A percentile compares a stretch with the other conserved stretches of the same genome.
phyloP scores from a whole-genome alignment of 208 protist species.

The Lotmaria passim region DNA sequence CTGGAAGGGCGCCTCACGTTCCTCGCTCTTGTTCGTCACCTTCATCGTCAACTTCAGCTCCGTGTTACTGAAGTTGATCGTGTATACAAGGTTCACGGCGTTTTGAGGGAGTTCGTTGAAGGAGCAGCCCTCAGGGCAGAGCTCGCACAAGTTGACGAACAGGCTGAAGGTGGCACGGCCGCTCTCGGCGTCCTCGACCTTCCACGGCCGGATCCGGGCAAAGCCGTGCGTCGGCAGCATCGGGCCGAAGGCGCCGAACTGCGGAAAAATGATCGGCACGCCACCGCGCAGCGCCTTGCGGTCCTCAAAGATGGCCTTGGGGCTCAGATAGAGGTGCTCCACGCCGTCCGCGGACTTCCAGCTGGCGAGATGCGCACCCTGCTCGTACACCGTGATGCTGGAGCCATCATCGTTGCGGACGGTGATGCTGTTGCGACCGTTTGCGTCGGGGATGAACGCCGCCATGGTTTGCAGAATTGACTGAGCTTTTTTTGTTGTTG shows the following conservation, averaged over 20 bases:
- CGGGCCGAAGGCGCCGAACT: slow-evolving; percentile 80
- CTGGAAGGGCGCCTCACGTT: slow-evolving; percentile 53
- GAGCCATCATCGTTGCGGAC: slow-evolving; percentile 65
- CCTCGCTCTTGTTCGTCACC: slow-evolving; percentile 61
- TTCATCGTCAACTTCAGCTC: slow-evolving; percentile 67
- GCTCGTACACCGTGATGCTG: slow-evolving; percentile 79
- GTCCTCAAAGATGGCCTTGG: slow-evolving; percentile 72
- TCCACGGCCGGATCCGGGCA: slow-evolving; percentile 59
- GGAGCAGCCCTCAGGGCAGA: slow-evolving; percentile 27
- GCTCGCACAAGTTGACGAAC: slow-evolving; percentile 30
- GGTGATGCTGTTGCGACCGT: slow-evolving; percentile 40
- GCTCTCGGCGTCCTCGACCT: slow-evolving; percentile 35
- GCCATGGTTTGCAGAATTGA: no score
- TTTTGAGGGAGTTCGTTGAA: slow-evolving; percentile 35
- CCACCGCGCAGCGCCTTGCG: slow-evolving; percentile 84
- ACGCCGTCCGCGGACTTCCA: slow-evolving; percentile 65
- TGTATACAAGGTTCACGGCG: slow-evolving; percentile 54
- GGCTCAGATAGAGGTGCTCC: slow-evolving; percentile 85
- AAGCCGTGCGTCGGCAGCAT: slow-evolving; percentile 81
- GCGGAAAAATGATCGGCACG: slow-evolving; percentile 90
- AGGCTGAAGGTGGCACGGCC: slow-evolving; percentile 49
- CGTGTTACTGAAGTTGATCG: slow-evolving; percentile 70
- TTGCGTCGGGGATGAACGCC: slow-evolving; percentile 42
- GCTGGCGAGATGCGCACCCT: slow-evolving; percentile 88
- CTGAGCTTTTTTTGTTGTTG: neutral